Evolutionary conservation across 495 filamentous ascomycete genomes (phyloP), one percentile per base, ranked within the genome.

Genomic region (Neurospora hispaniola): DNA sequence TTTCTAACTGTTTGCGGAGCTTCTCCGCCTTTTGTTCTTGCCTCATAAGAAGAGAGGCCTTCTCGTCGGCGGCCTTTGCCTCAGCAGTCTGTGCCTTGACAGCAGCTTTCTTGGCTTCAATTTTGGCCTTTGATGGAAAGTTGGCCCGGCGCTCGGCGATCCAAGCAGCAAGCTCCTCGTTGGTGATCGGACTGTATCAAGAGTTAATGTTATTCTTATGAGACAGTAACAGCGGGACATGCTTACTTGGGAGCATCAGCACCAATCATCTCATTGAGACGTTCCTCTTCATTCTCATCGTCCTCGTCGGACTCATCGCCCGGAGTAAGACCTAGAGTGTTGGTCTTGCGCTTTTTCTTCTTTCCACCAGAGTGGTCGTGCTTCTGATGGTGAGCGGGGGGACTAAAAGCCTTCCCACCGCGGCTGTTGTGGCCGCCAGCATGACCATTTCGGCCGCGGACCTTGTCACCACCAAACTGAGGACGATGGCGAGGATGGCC

Each of bases 241-340:
- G 77, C 79, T 74, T 81, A 88, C 86, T 85, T 81, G 43, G 82
- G 84, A n/a, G 81, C 82, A 69, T 85, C 84, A 42, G 78, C 76
- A 31, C 84, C 84, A 71, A 83, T 80, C 69, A 85, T 74, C 80
- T 96, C 93, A 74, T 91, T 89, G 11, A 87, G 84, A 73, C 92
- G 91, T 79, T 59, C 43, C 43, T 93, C 89, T 74, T 90, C 88
- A 74, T 94, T 92, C 91, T 89, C 70, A 90, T 88, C 89, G 75
- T 93, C 91, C 71, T 92, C 89, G 59, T 90, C 90, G 12, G 89
- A 88, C 48, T 90, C 89, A n/a, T 86, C 86, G 44, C 89, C 89
- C 14, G 92, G 94, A 2, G 91, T 94, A 71, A 97, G 80, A 23
- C 94, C 94, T 10, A 97, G 88, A 41, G 91, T 90, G 69, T 96